phyloP scores from a whole-genome alignment of 2,329 filamentous ascomycete genomes.

The Sphaerulina vaccinii region DNA sequence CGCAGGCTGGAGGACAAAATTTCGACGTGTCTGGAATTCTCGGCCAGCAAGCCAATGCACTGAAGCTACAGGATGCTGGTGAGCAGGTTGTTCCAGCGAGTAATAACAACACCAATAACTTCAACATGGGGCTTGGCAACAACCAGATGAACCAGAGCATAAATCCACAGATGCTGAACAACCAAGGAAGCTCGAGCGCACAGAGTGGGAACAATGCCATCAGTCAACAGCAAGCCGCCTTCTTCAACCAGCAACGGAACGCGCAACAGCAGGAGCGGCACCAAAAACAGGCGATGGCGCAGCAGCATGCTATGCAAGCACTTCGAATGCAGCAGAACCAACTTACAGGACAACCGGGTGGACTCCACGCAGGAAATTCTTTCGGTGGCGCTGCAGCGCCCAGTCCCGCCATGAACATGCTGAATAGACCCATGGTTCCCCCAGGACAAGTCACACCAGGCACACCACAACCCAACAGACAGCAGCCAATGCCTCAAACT shows the following conservation, averaged over 20 bases:
- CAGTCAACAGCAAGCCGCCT: constrained; percentile 43
- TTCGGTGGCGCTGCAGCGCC: constrained; percentile 33
- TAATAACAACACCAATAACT: constrained; percentile 46
- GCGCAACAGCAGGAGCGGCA: constrained; percentile 45
- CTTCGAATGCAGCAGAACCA: constrained; percentile 33
- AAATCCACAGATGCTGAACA: constrained; percentile 41
- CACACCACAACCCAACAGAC: constrained; percentile 36
- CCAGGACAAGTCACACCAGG: constrained; percentile 42
- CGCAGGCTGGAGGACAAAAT: constrained; percentile 34
- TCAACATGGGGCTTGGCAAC: constrained; percentile 35
- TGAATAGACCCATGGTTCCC: constrained; percentile 49
- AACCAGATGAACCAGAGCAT: constrained; percentile 32
- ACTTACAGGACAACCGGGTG: constrained; percentile 48
- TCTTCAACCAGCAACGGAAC: constrained; percentile 36
- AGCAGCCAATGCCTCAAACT: constrained; percentile 30
- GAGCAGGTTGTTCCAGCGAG: constrained; percentile 65
- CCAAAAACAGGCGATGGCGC: constrained; percentile 39
- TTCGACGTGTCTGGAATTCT: constrained; percentile 57
- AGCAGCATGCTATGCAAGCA: constrained; percentile 38
- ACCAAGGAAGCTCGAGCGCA: constrained; percentile 13
- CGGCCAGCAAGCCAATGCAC: constrained; percentile 61
- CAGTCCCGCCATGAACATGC: constrained; percentile 50
- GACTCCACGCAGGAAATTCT: constrained; percentile 44
- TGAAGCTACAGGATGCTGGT: constrained; percentile 60
- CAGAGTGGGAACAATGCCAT: constrained; percentile 22